Evolutionary conservation across 2,329 filamentous ascomycete genomes (phyloP).

Genomic region (Grosmannia penicillata): DNA sequence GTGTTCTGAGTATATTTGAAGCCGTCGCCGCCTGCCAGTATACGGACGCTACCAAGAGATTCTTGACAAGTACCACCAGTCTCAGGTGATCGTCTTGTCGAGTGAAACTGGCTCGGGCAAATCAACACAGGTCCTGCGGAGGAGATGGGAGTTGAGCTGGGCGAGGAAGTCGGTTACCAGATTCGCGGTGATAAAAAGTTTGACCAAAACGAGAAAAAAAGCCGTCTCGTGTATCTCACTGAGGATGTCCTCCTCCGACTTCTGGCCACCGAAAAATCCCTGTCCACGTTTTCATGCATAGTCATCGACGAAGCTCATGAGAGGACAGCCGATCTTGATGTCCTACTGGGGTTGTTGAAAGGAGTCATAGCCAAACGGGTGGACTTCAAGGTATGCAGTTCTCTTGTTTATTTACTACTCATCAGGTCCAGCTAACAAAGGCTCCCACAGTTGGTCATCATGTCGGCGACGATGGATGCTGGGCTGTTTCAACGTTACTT

Average conservation of each 20-base stretch:
- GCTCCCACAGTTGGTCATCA: too few species aligned
- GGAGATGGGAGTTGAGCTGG: neutral
- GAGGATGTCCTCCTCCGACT: neutral
- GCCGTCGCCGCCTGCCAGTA: neutral
- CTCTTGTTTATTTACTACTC: neutral
- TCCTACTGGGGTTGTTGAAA: neutral
- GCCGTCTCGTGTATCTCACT: neutral
- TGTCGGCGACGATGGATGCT: too few species aligned
- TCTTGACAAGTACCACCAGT: neutral
- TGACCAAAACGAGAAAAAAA: neutral
- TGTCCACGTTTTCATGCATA: neutral
- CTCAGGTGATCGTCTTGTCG: neutral
- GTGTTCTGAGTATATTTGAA: too few species aligned
- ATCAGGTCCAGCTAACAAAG: too few species aligned
- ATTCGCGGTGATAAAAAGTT: neutral
- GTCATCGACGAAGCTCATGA: conserved; percentile 1
- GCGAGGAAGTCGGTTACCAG: conserved; percentile 1
- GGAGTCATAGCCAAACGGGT: neutral
- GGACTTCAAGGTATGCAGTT: neutral
- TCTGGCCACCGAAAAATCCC: neutral
- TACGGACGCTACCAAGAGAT: neutral
- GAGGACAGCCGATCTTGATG: neutral
- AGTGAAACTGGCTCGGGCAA: neutral
- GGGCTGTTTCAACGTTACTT: neutral
- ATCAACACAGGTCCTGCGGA: neutral